Base-by-base conservation (phyloP, 768 basidiomycete species). In the Crassisporium funariophilum region DNA sequence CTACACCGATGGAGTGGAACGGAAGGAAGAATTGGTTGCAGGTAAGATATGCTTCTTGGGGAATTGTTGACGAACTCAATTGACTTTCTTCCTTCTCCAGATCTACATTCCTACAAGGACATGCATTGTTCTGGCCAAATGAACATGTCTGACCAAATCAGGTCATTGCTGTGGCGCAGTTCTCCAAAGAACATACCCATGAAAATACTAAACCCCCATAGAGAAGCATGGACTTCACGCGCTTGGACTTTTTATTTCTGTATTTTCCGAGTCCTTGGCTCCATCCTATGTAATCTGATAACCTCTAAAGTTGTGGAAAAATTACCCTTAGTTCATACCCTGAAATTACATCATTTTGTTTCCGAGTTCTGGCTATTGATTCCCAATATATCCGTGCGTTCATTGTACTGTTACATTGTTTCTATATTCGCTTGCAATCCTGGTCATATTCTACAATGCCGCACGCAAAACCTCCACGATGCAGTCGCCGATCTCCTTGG, bases 1-100 rank as follows among this genome's bases (percentile, higher is more conserved):
- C 97, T 13, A 91, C 87, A 17, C 82, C 89, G 1, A 66, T 90
- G 75, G 86, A 85, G 57, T 98, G 95, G 95, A 92, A 95, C 61
- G 80, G 77, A n/a, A 78, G 95, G 61, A 88, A 83, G 67, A 98
- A 98, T 64, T 97, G 79, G 75, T 55, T 88, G 43, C 89, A 95
- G 78, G 93, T 90, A n/a, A n/a, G n/a, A n/a, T n/a, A 55, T 49
- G 75, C 51, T 11, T 16, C 36, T 38, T n/a, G n/a, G n/a, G n/a
- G n/a, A n/a, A n/a, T n/a, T n/a, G n/a, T n/a, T n/a, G n/a, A n/a
- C n/a, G n/a, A n/a, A n/a, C n/a, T n/a, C n/a, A n/a, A n/a, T n/a
- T n/a, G n/a, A n/a, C 16, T 16, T 29, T 25, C 44, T 11, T n/a
- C n/a, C n/a, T n/a, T n/a, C 23, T 16, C 11, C 53, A 89, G 84